A percentile compares a stretch with the other conserved stretches of the same genome.
Evolutionary conservation across 208 protist genomes (phyloP).

Genomic region (Acanthamoeba healyi): DNA sequence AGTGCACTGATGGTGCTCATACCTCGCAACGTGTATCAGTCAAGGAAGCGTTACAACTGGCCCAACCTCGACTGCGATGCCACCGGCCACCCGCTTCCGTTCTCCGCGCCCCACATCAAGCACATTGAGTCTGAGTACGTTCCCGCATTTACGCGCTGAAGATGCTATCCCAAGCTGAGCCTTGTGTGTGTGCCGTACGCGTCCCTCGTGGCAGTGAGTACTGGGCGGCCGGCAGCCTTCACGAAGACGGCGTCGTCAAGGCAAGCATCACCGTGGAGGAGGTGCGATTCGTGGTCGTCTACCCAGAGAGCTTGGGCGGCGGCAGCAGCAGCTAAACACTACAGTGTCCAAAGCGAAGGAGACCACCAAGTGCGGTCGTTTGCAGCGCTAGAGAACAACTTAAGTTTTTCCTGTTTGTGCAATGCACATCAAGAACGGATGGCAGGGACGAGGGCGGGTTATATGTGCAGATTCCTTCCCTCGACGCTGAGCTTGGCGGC

Average conservation of each 20-base stretch:
- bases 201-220: too few relatives aligned
- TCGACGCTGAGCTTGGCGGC: slow-evolving; percentile 62
- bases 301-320: not conserved
- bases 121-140: not conserved
- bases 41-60: not conserved
- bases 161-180: too few relatives aligned
- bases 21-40: too few relatives aligned
- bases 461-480: slow-evolving; percentile 47
- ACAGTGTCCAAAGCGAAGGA: too few relatives aligned
- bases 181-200: too few relatives aligned
- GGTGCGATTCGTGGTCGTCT: not conserved
- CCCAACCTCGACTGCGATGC: not conserved
- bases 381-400: too few relatives aligned
- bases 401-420: too few relatives aligned
- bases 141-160: too few relatives aligned
- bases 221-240: not conserved
- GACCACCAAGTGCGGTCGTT: too few relatives aligned
- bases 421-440: too few relatives aligned
- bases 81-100: not conserved
- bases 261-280: not conserved
- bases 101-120: not conserved
- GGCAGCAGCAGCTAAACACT: too few relatives aligned
- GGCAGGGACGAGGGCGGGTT: not conserved
- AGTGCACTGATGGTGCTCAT: too few relatives aligned
- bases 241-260: not conserved